Evolutionary conservation across 305 asterid genomes (phyloP).

Genomic region (Solanum hybrid): DNA sequence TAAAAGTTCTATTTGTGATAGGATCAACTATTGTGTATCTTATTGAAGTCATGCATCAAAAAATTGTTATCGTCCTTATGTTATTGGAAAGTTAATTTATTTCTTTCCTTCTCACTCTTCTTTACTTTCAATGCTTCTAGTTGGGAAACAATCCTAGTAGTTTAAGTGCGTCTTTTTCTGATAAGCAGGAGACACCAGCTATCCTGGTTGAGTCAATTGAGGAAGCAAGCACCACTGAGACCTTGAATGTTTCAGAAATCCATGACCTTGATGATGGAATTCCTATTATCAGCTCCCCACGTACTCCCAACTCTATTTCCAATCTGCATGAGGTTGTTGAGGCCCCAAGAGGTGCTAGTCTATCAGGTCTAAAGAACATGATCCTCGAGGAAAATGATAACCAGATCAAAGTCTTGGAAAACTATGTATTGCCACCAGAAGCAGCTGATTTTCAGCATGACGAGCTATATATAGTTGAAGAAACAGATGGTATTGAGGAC

Average conservation of each 20-base stretch:
- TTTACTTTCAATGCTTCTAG: not conserved
- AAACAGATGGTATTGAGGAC: constrained; percentile 55
- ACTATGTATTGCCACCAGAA: constrained; percentile 6
- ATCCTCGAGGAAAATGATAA: constrained; percentile 3
- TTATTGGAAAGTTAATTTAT: not conserved
- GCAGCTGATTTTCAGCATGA: constrained; percentile 29
- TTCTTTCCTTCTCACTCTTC: not conserved
- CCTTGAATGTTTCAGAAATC: constrained; percentile 23
- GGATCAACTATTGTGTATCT: not conserved
- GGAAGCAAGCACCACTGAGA: constrained; percentile 20
- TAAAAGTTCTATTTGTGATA: not conserved
- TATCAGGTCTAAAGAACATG: constrained; percentile 9
- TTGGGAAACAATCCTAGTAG: not conserved
- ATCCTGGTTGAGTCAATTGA: constrained; percentile 21
- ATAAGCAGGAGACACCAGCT: constrained; percentile 36
- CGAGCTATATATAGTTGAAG: constrained; percentile 39
- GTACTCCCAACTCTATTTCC: constrained; percentile 40
- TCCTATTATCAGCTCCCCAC: constrained; percentile 29
- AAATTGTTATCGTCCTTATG: not conserved
- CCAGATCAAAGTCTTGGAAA: constrained; percentile 6
- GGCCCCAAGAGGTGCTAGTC: constrained; percentile 16
- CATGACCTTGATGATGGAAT: constrained; percentile 33
- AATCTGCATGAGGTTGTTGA: constrained; percentile 29
- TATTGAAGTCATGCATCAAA: not conserved
- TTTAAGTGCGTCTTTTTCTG: not conserved